phyloP scores from a whole-genome alignment of 345 rosid genomes.

The Garcia nutans region DNA sequence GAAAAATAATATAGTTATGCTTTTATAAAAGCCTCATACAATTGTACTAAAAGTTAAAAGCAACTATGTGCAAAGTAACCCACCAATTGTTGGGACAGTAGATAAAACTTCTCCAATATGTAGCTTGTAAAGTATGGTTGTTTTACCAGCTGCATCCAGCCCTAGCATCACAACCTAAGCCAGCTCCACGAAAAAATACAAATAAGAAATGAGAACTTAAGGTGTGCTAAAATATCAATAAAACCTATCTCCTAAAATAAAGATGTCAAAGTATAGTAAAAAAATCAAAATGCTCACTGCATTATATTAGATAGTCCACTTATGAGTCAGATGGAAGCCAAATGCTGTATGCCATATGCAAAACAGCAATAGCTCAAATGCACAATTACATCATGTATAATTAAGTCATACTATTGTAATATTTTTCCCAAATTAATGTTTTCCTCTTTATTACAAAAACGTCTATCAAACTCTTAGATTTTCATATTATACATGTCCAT shows the following conservation, averaged over 20 bases:
- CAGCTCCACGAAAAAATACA: conserved; percentile 27
- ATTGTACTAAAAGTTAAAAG: neutral
- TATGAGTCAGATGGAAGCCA: neutral
- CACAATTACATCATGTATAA: too few species aligned
- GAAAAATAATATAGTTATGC: neutral
- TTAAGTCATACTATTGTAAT: neutral
- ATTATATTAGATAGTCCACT: neutral
- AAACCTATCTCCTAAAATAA: neutral
- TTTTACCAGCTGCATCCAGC: conserved; percentile 95
- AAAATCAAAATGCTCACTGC: neutral
- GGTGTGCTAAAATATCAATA: neutral
- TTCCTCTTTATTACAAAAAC: neutral
- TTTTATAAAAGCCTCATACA: neutral
- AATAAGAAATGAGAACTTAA: neutral
- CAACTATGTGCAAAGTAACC: conserved; percentile 9
- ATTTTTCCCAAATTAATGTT: neutral
- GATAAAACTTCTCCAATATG: conserved; percentile 98
- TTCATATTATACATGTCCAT: too few species aligned
- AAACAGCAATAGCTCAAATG: neutral
- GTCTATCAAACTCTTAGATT: too few species aligned
- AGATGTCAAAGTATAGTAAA: too few species aligned
- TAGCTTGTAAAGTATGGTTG: conserved; percentile 91
- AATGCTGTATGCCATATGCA: neutral
- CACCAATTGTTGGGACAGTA: conserved; percentile 96
- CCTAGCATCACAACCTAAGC: conserved; percentile 96